Percentiles rank a stretch among this genome's conserved stretches.
Evolutionary conservation across 2,329 filamentous ascomycete species (phyloP).

Genomic region (Aspergillus sergii): DNA sequence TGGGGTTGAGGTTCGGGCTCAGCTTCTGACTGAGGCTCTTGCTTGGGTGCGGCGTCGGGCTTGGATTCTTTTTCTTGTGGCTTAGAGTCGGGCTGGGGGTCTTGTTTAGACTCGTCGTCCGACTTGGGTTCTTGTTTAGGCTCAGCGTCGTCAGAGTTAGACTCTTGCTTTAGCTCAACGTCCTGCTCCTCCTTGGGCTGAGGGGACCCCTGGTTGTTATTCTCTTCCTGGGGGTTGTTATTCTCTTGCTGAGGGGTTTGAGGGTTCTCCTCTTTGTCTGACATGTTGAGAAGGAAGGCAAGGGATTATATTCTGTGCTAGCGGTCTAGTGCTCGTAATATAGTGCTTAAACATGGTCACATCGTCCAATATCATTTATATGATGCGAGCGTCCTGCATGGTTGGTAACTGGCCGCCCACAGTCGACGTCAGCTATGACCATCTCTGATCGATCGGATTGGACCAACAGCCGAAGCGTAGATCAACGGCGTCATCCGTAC

Average conservation of each 20-base stretch:
- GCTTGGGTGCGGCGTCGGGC: constrained; percentile 33
- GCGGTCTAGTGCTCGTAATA: constrained; percentile 7
- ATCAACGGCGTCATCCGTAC: constrained; percentile 9
- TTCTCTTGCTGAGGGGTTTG: constrained; percentile 28
- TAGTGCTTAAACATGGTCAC: constrained; percentile 24
- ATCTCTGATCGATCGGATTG: constrained; percentile 3
- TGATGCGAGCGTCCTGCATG: constrained; percentile 3
- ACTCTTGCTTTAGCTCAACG: neutral
- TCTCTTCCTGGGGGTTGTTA: constrained; percentile 5
- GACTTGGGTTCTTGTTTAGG: constrained; percentile 17
- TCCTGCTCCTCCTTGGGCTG: constrained; percentile 35
- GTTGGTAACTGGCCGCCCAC: neutral
- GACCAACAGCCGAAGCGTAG: neutral
- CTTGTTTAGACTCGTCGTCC: constrained; percentile 40
- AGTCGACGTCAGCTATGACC: constrained; percentile 12
- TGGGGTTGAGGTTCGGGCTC: constrained; percentile 47
- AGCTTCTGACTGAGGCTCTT: constrained; percentile 30
- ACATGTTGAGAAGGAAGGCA: constrained; percentile 30
- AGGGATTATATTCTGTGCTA: constrained; percentile 13
- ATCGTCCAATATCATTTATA: constrained; percentile 10
- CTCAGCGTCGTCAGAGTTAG: constrained; percentile 6
- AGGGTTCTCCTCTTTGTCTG: constrained; percentile 27
- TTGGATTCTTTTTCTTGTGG: constrained; percentile 39
- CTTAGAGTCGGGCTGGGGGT: constrained; percentile 8
- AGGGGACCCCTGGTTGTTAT: constrained; percentile 19